Conservation (phyloP, 305 asterid genomes). For the Fraxinus sp. region DNA sequence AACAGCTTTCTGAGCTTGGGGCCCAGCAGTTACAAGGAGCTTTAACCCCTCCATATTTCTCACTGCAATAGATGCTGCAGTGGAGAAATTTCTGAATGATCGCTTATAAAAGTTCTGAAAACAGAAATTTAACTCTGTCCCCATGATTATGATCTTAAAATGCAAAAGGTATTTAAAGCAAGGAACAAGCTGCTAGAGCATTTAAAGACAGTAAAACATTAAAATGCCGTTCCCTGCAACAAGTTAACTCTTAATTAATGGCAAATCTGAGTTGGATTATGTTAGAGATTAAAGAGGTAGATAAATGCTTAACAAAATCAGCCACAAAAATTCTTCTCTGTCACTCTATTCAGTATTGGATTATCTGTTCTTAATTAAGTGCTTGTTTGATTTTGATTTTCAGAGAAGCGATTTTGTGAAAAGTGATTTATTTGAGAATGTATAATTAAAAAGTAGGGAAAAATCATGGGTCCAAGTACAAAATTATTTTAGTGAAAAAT, state of each 20-base stretch:
- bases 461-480: neutral
- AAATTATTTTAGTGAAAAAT: too few species aligned
- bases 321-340: neutral
- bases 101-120: slow-evolving; percentile 46
- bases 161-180: neutral
- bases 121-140: neutral
- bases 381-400: neutral
- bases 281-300: neutral
- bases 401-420: neutral
- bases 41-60: slow-evolving; percentile 51
- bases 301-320: neutral
- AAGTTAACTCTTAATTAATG: neutral
- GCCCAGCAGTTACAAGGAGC: slow-evolving; percentile 73
- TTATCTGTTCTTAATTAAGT: neutral
- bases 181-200: neutral
- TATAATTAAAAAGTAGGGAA: too few species aligned
- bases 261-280: neutral
- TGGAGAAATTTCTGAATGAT: slow-evolving; percentile 50
- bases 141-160: neutral
- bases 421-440: neutral
- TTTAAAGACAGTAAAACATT: neutral
- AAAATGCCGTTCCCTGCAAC: neutral
- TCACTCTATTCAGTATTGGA: neutral
- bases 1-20: slow-evolving; percentile 70
- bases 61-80: slow-evolving; percentile 39